Base-by-base conservation (phyloP, 495 filamentous ascomycete genomes). In the Xylaria cubensis region DNA sequence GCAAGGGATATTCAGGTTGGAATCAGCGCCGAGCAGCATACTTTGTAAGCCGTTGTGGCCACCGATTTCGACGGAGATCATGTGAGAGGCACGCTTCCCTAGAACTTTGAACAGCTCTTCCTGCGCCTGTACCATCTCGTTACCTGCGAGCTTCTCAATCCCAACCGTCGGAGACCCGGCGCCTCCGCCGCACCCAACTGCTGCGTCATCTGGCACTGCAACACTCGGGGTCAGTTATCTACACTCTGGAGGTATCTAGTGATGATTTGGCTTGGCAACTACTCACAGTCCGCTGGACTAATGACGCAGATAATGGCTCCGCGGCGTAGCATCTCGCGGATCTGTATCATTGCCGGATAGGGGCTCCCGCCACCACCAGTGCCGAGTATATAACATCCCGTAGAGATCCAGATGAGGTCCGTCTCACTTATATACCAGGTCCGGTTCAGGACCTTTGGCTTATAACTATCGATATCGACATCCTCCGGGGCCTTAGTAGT, bases 351-450 rank as follows among this genome's bases (percentile, higher is more conserved):
- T 21, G 81, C 76, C 7, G 82, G 74, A 62, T 86, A 86, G 12
- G 86, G 86, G 12, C 80, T 84, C 5, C 86, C 86, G 15, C 89
- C 89, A 0, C 89, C 89, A 9, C 88, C 90, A 0, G 86, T 88
- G 6, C 89, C 90, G 17, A 92, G 85, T 67, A 92, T 86, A 70
- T 89, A 88, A 73, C 88, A 88, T 1, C 90, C 90, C 29, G 83
- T 84, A 1, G 86, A 80, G 26, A 92, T 87, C 80, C 86, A 92
- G 15, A 76, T 51, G 6, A 91, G 81, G 76, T 92, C 89, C 0
- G 85, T 86, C 56, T 87, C 81, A 48, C 80, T 81, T 68, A 90
- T 69, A 78, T 86, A 82, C 89, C 88, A 90, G 51, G 86, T 77
- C 46, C 86, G 85, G 24, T 85, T 80, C 64, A 75, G 77, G 19